Evolutionary conservation across 345 rosid species (phyloP).

Genomic region (Camelina sativa): DNA sequence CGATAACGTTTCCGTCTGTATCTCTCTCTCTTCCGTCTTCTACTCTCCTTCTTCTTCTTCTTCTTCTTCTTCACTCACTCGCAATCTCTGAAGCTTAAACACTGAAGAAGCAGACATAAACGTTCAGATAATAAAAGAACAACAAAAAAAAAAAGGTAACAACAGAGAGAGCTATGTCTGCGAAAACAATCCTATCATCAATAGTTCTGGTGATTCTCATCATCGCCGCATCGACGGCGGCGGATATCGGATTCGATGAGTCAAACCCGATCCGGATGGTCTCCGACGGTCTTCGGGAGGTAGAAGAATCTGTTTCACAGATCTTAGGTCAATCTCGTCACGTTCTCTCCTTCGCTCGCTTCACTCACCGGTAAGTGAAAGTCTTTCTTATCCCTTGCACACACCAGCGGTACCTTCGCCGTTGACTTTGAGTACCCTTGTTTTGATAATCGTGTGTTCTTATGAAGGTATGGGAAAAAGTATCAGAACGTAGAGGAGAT

Average conservation of each 20-base stretch:
- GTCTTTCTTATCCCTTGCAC: not conserved
- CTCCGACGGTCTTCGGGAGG: conserved; percentile 61
- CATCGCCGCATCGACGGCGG: conserved; percentile 46
- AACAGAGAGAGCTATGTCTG: conserved; percentile 50
- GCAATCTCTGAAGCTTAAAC: not conserved
- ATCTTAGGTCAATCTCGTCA: conserved; percentile 65
- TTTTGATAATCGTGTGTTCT: not conserved
- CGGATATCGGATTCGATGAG: conserved; percentile 58
- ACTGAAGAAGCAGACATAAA: conserved; percentile 27
- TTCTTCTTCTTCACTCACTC: conserved; percentile 3
- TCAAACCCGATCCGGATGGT: conserved; percentile 70
- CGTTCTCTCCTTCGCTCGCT: conserved; percentile 76
- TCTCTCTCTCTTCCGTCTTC: conserved; percentile 39
- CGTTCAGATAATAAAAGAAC: not conserved
- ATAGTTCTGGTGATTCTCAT: conserved; percentile 47
- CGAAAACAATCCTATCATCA: conserved; percentile 26
- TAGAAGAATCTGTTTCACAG: conserved; percentile 58
- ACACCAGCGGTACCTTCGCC: not conserved
- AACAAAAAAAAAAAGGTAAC: too few relatives aligned
- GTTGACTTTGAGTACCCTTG: not conserved
- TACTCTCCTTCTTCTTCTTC: conserved; percentile 3
- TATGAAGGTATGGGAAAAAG: conserved; percentile 67
- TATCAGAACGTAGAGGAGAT: conserved; percentile 75
- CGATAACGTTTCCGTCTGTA: conserved; percentile 31
- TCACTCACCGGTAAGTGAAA: conserved; percentile 60